Percentiles rank a stretch among this genome's conserved stretches.
Evolutionary conservation across 179 eudicot genomes (phyloP).

Genomic region (Silene noctiflora): DNA sequence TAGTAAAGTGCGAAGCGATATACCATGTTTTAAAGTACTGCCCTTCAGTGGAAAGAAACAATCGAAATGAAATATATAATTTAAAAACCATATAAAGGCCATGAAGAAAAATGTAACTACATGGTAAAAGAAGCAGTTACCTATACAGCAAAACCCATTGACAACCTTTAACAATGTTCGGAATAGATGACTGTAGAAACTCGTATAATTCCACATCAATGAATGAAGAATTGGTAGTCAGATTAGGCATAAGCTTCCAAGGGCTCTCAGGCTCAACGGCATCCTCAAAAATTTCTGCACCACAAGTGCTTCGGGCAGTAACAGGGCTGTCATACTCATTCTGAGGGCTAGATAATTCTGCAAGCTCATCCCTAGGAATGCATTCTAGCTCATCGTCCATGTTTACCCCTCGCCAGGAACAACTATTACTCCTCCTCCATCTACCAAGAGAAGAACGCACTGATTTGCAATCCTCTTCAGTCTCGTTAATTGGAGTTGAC

Average conservation of each 20-base stretch:
- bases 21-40: slow-evolving; percentile 23
- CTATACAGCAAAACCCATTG: slow-evolving; percentile 91
- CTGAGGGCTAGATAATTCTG: slow-evolving; percentile 19
- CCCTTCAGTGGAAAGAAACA: slow-evolving; percentile 23
- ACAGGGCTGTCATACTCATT: slow-evolving; percentile 31
- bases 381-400: slow-evolving; percentile 38
- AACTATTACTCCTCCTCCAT: slow-evolving; percentile 58
- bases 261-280: slow-evolving; percentile 40
- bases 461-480: slow-evolving; percentile 37
- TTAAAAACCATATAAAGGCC: slow-evolving; percentile 20
- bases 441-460: slow-evolving; percentile 44
- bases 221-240: slow-evolving; percentile 68
- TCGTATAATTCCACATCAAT: slow-evolving; percentile 58
- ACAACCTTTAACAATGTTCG: slow-evolving; percentile 92
- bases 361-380: slow-evolving; percentile 26
- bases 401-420: slow-evolving; percentile 39
- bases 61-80: slow-evolving; percentile 7
- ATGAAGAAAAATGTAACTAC: slow-evolving; percentile 5
- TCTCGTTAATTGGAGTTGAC: slow-evolving; percentile 34
- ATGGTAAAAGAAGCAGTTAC: slow-evolving; percentile 38
- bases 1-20: slow-evolving; percentile 20
- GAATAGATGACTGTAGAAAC: slow-evolving; percentile 67
- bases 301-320: slow-evolving; percentile 49
- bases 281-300: slow-evolving; percentile 64
- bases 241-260: slow-evolving; percentile 52